Percentiles rank a stretch among this genome's conserved stretches.
These are phyloP conservation scores for Trametes sp. DNA, from an alignment of 1,284 basidiomycete species.

Conservation along the genomic window DNA sequence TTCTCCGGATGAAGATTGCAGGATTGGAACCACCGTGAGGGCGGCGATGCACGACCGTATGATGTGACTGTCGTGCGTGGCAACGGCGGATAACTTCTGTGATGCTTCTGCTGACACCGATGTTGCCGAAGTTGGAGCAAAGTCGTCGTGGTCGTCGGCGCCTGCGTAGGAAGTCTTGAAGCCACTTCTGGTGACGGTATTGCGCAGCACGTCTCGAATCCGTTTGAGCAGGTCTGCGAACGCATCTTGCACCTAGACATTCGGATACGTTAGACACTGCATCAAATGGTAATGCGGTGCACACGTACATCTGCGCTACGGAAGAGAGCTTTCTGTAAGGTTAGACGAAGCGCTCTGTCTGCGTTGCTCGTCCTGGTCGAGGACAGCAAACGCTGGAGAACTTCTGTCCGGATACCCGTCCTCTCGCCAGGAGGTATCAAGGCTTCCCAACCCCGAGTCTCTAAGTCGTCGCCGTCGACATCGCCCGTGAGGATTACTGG, in stretches of 20 bases:
- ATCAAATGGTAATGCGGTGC: not conserved
- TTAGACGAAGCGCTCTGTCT: conserved; percentile 31
- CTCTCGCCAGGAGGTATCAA: conserved; percentile 67
- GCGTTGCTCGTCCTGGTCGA: conserved; percentile 18
- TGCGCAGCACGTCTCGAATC: conserved; percentile 49
- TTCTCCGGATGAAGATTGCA: conserved; percentile 64
- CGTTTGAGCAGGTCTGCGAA: conserved; percentile 49
- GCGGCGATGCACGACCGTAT: conserved; percentile 60
- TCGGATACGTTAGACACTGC: not conserved
- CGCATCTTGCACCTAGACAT: conserved; percentile 62
- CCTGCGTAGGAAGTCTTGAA: conserved; percentile 2
- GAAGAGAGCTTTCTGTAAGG: conserved; percentile 65
- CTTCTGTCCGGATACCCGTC: conserved; percentile 71
- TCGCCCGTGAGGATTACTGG: conserved; percentile 56
- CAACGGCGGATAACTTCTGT: conserved; percentile 35
- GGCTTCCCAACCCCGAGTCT: conserved; percentile 51
- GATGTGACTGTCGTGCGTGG: conserved; percentile 41
- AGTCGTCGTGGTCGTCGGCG: conserved; percentile 65
- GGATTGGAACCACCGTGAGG: conserved; percentile 62
- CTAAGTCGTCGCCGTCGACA: conserved; percentile 42
- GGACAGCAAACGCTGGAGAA: conserved; percentile 49
- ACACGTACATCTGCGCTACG: conserved; percentile 68
- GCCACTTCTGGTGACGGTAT: conserved; percentile 36
- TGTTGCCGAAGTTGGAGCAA: conserved; percentile 60
- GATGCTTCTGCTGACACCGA: conserved; percentile 24